Percentiles rank a stretch among this genome's conserved stretches.
Evolutionary conservation across 768 basidiomycete genomes (phyloP).

Genomic region (Symmetrospora coprosmae): DNA sequence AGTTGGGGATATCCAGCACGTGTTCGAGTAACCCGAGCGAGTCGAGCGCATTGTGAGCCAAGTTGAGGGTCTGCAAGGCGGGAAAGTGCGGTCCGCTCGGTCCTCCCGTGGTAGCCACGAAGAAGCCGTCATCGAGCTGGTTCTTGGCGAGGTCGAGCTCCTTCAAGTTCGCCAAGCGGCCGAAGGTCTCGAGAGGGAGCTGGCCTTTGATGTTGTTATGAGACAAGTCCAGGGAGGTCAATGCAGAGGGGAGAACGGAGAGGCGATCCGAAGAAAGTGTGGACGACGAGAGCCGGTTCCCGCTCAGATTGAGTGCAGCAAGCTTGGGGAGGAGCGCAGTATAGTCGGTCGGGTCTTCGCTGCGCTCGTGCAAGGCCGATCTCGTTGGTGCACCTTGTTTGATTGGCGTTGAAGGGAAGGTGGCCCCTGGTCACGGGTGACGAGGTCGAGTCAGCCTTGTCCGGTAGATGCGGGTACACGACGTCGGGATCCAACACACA

Average conservation of each 20-base stretch:
- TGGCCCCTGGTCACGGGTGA: constrained; percentile 1
- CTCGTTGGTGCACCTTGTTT: constrained; percentile 7
- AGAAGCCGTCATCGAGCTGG: constrained; percentile 14
- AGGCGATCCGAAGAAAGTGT: neutral
- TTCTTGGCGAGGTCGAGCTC: neutral
- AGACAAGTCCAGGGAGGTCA: constrained; percentile 1
- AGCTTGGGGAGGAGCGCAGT: neutral
- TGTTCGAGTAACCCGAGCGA: constrained; percentile 11
- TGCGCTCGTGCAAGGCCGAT: neutral
- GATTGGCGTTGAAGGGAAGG: constrained; percentile 18
- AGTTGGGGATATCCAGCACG: neutral
- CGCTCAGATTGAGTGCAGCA: constrained; percentile 4
- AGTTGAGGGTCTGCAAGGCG: neutral
- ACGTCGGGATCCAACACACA: constrained; percentile 11
- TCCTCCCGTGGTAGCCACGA: neutral
- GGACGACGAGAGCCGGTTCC: constrained; percentile 3
- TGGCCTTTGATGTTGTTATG: neutral
- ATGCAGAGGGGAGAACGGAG: neutral
- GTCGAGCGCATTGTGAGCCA: constrained; percentile 16
- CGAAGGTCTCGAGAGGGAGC: constrained; percentile 1
- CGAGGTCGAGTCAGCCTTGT: too few relatives aligned
- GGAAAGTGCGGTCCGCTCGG: neutral
- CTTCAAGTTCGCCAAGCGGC: neutral
- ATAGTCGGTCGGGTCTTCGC: neutral
- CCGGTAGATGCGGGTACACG: too few relatives aligned